These are phyloP conservation scores for Melanomma pulvis-pyrius DNA, from an alignment of 495 filamentous ascomycete species.

Conservation along the genomic window DNA sequence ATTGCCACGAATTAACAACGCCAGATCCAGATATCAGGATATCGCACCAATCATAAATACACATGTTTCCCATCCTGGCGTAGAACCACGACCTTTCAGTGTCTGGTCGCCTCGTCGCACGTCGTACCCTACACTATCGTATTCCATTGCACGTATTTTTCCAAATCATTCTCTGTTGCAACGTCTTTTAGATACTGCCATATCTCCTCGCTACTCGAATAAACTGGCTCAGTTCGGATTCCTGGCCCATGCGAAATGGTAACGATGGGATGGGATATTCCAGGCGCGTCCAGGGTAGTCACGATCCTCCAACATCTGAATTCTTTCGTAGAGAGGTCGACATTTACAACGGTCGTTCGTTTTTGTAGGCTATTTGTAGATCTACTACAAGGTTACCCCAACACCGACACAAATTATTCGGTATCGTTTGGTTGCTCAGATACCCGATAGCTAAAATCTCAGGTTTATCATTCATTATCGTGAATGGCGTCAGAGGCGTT, in stretches of 20 bases:
- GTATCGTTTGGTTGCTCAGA: conserved; percentile 35
- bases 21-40: conserved; percentile 17
- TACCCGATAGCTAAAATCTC: conserved; percentile 28
- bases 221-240: conserved; percentile 16
- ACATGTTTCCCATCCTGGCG: conserved; percentile 16
- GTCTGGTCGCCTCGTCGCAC: conserved; percentile 16
- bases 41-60: conserved; percentile 17
- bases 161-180: conserved; percentile 9
- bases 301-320: conserved; percentile 47
- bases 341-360: conserved; percentile 35
- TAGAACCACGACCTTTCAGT: conserved; percentile 22
- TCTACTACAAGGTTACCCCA: conserved; percentile 49
- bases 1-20: conserved; percentile 21
- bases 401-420: conserved; percentile 50
- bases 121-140: conserved; percentile 10
- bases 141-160: conserved; percentile 17
- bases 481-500: conserved; percentile 23
- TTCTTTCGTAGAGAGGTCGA: conserved; percentile 51
- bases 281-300: conserved; percentile 21
- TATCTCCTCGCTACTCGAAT: conserved; percentile 22
- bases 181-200: conserved; percentile 24
- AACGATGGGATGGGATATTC: conserved; percentile 22
- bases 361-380: conserved; percentile 44
- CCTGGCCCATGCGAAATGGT: conserved; percentile 25
- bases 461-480: conserved; percentile 28